Conservation (phyloP, 768 basidiomycete species). For the Leccinum boreale region DNA sequence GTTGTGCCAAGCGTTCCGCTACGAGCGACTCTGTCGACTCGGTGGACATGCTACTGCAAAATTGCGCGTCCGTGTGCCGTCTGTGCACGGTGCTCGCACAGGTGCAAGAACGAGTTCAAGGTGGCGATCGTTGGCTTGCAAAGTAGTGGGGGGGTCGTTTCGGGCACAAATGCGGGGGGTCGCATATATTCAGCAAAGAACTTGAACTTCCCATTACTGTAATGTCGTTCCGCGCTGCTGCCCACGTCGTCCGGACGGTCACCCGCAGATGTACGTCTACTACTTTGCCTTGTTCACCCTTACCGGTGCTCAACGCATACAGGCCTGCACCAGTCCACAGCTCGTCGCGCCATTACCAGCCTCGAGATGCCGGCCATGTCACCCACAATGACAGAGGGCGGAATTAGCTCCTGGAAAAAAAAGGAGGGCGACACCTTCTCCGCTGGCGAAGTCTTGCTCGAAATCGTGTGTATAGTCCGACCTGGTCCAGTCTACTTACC, state of each 20-base stretch:
- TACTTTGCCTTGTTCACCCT: background rate
- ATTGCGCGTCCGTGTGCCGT: constrained; percentile 4
- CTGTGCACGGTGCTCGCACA: background rate
- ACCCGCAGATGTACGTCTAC: constrained; percentile 24
- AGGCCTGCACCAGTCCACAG: constrained; percentile 48
- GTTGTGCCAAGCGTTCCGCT: constrained; percentile 33
- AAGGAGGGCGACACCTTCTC: constrained; percentile 76
- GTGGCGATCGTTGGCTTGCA: background rate
- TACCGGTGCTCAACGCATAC: constrained; percentile 3
- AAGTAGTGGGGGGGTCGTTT: constrained; percentile 1
- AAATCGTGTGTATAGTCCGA: constrained; percentile 63
- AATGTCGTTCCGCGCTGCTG: constrained; percentile 16
- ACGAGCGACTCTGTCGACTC: constrained; percentile 35
- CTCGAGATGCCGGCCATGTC: constrained; percentile 97
- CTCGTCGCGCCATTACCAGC: constrained; percentile 61
- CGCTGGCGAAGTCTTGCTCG: constrained; percentile 82
- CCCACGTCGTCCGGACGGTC: constrained; percentile 12
- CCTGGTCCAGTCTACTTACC: background rate
- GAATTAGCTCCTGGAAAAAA: constrained; percentile 89
- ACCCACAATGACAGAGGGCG: constrained; percentile 95
- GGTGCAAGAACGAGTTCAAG: background rate
- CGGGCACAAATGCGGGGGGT: constrained; percentile 1
- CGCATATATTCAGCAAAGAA: background rate
- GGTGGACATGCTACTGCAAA: constrained; percentile 20
- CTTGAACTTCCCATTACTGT: background rate